Evolutionary conservation across 495 filamentous ascomycete genomes (phyloP).

Genomic region (Geopyxis carbonaria): DNA sequence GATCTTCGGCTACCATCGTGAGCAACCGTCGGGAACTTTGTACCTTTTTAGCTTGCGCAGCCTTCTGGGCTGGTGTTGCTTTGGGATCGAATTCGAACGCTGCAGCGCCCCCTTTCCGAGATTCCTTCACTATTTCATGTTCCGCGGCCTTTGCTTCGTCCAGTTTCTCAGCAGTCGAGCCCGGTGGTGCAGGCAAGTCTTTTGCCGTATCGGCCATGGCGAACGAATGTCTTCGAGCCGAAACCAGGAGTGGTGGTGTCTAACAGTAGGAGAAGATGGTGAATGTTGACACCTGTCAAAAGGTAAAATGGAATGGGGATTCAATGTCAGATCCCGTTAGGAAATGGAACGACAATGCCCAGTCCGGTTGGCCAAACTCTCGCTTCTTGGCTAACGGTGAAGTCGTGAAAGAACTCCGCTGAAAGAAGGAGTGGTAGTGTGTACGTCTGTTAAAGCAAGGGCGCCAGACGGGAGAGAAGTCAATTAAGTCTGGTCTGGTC

Average conservation of each 20-base stretch:
- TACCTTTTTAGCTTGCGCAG: conserved; percentile 60
- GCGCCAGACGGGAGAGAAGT: too few relatives aligned
- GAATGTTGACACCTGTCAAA: neutral
- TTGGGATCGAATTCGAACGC: conserved; percentile 79
- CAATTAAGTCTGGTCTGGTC: too few relatives aligned
- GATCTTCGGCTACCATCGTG: too few relatives aligned
- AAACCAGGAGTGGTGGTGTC: neutral
- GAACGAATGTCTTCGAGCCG: neutral
- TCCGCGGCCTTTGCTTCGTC: conserved; percentile 45
- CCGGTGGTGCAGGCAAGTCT: conserved; percentile 8
- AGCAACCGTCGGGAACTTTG: neutral
- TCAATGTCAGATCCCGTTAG: neutral
- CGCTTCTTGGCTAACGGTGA: too few relatives aligned
- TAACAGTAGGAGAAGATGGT: neutral
- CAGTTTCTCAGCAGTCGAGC: conserved; percentile 5
- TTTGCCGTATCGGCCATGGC: conserved; percentile 16
- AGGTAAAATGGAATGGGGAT: neutral
- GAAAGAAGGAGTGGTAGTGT: too few relatives aligned
- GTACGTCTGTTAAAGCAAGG: too few relatives aligned
- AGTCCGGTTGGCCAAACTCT: conserved; percentile 1
- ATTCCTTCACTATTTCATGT: conserved; percentile 53
- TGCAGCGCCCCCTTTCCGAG: conserved; percentile 52
- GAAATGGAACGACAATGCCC: neutral
- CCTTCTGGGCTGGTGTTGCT: conserved; percentile 70
- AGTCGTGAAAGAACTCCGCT: too few relatives aligned